These are phyloP conservation scores for Hemileia vastatrix DNA, from an alignment of 1,284 basidiomycete genomes.

Conservation along the genomic window DNA sequence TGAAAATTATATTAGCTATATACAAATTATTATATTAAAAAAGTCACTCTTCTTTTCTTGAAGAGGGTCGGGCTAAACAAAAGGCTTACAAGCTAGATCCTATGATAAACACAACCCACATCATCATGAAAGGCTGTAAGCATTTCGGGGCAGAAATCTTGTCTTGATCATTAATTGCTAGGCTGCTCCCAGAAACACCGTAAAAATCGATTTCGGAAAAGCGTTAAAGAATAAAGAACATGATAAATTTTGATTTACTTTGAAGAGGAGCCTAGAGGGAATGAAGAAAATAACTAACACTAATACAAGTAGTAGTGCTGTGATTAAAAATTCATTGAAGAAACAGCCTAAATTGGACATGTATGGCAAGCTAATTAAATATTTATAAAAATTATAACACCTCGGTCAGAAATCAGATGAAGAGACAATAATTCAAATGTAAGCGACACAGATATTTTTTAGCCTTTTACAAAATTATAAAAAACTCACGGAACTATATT, in stretches of 20 bases:
- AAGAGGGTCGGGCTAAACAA: too few relatives aligned
- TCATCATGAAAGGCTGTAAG: conserved; percentile 4
- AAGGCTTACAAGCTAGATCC: conserved; percentile 3
- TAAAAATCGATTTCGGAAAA: not conserved
- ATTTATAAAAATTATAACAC: not conserved
- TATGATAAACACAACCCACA: conserved; percentile 17
- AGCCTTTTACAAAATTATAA: not conserved
- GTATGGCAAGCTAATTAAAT: conserved; percentile 2
- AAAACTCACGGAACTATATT: not conserved
- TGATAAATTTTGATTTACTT: not conserved
- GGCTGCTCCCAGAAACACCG: not conserved
- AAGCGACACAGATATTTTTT: not conserved
- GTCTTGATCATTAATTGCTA: conserved; percentile 5
- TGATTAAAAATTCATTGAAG: conserved; percentile 19
- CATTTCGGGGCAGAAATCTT: conserved; percentile 12
- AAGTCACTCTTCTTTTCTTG: not conserved
- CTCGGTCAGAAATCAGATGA: too few relatives aligned
- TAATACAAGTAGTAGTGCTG: conserved; percentile 14
- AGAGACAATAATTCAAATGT: not conserved
- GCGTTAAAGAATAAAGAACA: not conserved
- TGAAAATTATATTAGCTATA: not conserved
- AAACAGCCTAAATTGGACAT: conserved; percentile 12
- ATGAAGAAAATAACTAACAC: conserved; percentile 4
- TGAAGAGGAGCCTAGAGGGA: not conserved
- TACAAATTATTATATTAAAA: not conserved